Evolutionary conservation across 805 yeast genomes (phyloP).

Genomic region (Sugiyamaella qingdaonensis): DNA sequence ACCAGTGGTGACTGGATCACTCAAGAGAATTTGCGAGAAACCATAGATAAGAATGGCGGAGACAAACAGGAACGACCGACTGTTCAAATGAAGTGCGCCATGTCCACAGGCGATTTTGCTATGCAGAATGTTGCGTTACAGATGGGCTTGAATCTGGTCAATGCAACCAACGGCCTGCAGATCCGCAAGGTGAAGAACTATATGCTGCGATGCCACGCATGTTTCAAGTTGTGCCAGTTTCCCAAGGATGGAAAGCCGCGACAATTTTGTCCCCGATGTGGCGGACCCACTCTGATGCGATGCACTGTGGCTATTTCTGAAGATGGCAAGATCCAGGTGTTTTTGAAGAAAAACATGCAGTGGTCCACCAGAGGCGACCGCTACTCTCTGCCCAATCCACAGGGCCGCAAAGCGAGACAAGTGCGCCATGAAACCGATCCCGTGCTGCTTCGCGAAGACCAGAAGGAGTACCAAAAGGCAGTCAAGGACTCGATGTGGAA

Average conservation of each 20-base stretch:
- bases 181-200: conserved; percentile 83
- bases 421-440: conserved; percentile 78
- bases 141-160: conserved; percentile 81
- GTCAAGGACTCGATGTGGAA: conserved; percentile 85
- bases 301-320: conserved; percentile 83
- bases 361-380: conserved; percentile 89
- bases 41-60: conserved; percentile 62
- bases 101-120: conserved; percentile 95
- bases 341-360: conserved; percentile 83
- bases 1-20: conserved; percentile 93
- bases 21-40: conserved; percentile 72
- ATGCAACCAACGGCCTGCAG: conserved; percentile 75
- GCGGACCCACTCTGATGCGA: conserved; percentile 84
- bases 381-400: conserved; percentile 82
- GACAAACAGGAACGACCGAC: conserved; percentile 48
- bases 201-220: conserved; percentile 96
- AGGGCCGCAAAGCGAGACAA: conserved; percentile 69
- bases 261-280: conserved; percentile 94
- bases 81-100: conserved; percentile 60
- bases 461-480: conserved; percentile 86
- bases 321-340: conserved; percentile 82
- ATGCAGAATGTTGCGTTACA: conserved; percentile 94
- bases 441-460: conserved; percentile 85
- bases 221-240: conserved; percentile 77
- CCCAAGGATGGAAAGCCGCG: conserved; percentile 63